Conservation (phyloP, 148 eudicot genomes). For the Camellia granthamiana region DNA sequence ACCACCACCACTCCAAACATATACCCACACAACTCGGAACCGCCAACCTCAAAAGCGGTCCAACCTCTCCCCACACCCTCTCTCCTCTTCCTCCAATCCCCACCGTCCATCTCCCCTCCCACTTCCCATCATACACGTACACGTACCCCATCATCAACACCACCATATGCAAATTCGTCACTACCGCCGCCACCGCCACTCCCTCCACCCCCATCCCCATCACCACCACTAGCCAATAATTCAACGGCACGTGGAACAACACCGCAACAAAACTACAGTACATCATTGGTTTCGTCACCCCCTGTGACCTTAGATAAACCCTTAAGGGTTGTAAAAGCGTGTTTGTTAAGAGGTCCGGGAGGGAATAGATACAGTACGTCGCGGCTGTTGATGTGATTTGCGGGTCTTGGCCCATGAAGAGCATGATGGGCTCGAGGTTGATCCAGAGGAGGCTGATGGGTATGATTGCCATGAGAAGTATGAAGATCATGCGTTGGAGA, state of each 20-base stretch:
- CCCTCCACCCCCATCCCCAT: conserved; percentile 58
- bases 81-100: conserved; percentile 23
- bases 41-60: conserved; percentile 53
- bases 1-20: conserved; percentile 99
- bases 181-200: conserved; percentile 72
- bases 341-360: conserved; percentile 78
- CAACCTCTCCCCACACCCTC: conserved; percentile 35
- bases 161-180: conserved; percentile 78
- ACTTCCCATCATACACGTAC: conserved; percentile 46
- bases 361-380: conserved; percentile 60
- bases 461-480: conserved; percentile 52
- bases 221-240: conserved; percentile 44
- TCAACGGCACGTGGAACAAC: conserved; percentile 70
- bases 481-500: conserved; percentile 74
- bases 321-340: conserved; percentile 70
- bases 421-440: conserved; percentile 69
- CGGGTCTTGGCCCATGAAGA: conserved; percentile 68
- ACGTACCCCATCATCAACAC: conserved; percentile 70
- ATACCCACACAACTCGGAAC: conserved; percentile 82
- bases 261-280: conserved; percentile 74
- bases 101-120: conserved; percentile 38
- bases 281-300: conserved; percentile 87
- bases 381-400: conserved; percentile 77
- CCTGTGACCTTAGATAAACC: conserved; percentile 82
- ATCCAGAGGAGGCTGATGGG: conserved; percentile 76